Conservation (phyloP, 164 flowering plant species). For the Aristolochia contorta region DNA sequence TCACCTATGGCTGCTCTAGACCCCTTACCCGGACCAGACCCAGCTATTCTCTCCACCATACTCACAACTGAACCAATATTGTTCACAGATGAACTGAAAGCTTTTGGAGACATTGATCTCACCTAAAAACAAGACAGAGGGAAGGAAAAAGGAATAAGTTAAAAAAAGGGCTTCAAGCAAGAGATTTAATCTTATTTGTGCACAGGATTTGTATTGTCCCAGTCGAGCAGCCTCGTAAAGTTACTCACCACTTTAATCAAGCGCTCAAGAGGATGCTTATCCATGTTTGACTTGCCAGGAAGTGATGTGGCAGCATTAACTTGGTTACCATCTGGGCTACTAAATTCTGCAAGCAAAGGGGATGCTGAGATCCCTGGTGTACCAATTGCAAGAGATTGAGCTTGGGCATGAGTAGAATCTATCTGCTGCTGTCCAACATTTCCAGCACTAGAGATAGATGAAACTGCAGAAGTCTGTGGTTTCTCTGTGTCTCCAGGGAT, state of each 20-base stretch:
- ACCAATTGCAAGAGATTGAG: constrained; percentile 68
- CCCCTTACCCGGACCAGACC: constrained; percentile 96
- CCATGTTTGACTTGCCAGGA: constrained; percentile 43
- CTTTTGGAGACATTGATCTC: constrained; percentile 51
- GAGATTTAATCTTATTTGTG: too few species aligned
- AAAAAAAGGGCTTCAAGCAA: too few species aligned
- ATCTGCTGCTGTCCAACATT: constrained; percentile 46
- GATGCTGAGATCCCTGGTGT: constrained; percentile 97
- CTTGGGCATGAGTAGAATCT: constrained; percentile 21
- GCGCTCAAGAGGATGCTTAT: constrained; percentile 78
- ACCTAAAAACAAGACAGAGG: constrained; percentile 38
- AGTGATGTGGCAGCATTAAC: constrained; percentile 23
- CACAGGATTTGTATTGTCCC: too few species aligned
- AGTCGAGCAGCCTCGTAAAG: too few species aligned
- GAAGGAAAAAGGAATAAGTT: too few species aligned
- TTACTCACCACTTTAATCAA: constrained; percentile 66
- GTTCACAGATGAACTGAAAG: constrained; percentile 57
- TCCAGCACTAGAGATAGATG: constrained; percentile 56
- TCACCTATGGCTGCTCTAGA: constrained; percentile 96
- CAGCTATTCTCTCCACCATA: constrained; percentile 79
- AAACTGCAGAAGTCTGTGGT: constrained; percentile 27
- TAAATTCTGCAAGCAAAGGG: constrained; percentile 74
- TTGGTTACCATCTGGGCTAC: constrained; percentile 49
- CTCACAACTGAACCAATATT: constrained; percentile 80
- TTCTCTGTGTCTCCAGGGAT: constrained; percentile 75